phyloP scores from a whole-genome alignment of 345 rosid genomes.

The Bruguiera sexangula region DNA sequence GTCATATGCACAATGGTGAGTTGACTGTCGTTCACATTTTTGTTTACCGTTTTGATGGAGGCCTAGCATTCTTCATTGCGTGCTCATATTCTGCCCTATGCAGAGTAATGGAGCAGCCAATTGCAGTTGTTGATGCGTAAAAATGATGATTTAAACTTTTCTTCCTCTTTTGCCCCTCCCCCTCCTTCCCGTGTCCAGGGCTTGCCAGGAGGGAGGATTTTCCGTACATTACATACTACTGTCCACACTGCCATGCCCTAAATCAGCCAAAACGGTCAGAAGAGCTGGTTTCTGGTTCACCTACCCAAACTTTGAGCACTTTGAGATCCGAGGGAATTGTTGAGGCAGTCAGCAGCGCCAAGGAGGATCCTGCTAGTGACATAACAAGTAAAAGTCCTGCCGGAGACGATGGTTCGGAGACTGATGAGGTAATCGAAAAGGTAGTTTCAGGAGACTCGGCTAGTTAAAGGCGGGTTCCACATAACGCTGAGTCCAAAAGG shows the following conservation, averaged over 20 bases:
- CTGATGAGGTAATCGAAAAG: conserved; percentile 15
- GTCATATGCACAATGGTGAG: conserved; percentile 95
- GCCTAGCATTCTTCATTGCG: too few relatives aligned
- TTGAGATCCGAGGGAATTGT: conserved; percentile 24
- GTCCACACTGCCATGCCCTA: conserved; percentile 84
- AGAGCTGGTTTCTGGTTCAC: conserved; percentile 26
- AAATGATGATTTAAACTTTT: too few relatives aligned
- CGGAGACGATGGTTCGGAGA: conserved; percentile 12
- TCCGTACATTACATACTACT: conserved; percentile 69
- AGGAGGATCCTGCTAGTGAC: conserved; percentile 11
- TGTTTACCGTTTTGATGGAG: background rate
- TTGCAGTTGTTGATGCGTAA: too few relatives aligned
- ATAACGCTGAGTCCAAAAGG: background rate
- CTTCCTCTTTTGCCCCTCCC: too few relatives aligned
- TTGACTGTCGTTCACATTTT: background rate
- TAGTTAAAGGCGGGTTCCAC: conserved; percentile 2
- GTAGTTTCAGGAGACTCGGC: background rate
- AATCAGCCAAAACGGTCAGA: conserved; percentile 53
- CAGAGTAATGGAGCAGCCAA: too few relatives aligned
- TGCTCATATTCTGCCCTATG: too few relatives aligned
- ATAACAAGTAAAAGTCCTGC: background rate
- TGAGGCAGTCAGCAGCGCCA: conserved; percentile 19
- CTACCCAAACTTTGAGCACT: conserved; percentile 28
- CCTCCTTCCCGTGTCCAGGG: conserved; percentile 37
- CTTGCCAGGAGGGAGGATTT: conserved; percentile 87